phyloP scores from a whole-genome alignment of 129 eudicot species.

The Silybum marianum region DNA sequence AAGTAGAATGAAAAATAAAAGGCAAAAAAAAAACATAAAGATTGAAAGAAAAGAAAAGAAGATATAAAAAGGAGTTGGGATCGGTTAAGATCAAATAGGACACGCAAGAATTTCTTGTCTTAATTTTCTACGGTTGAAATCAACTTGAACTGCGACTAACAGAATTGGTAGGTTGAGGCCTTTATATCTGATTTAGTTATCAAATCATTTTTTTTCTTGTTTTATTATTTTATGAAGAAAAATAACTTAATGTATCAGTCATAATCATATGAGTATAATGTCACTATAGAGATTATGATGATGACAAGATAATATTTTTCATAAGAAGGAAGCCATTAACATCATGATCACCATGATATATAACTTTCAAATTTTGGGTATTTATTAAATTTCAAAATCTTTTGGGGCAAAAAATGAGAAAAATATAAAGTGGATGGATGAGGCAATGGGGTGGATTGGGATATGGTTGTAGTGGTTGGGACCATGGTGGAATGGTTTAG shows the following conservation, averaged over 20 bases:
- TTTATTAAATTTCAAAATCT: background rate
- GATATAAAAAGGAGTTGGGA: too few species aligned
- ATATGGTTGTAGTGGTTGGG: background rate
- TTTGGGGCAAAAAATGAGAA: background rate
- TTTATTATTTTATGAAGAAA: background rate
- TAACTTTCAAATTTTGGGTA: background rate
- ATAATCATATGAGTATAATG: background rate
- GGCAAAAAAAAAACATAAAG: background rate
- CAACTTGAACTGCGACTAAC: background rate
- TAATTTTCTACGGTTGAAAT: background rate
- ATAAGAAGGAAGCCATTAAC: background rate
- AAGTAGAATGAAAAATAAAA: background rate
- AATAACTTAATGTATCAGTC: background rate
- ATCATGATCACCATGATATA: background rate
- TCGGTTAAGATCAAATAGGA: background rate
- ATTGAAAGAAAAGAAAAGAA: background rate
- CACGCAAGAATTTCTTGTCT: background rate
- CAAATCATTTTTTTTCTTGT: background rate
- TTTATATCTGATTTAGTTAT: background rate
- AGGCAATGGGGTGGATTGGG: background rate
- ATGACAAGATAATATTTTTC: background rate
- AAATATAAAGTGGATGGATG: background rate
- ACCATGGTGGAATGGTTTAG: background rate
- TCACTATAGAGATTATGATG: background rate
- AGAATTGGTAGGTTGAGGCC: background rate